Percentiles rank a stretch among this genome's conserved stretches.
phyloP scores from a whole-genome alignment of 2,329 filamentous ascomycete species.

The Stachybotrys chlorohalonatus region DNA sequence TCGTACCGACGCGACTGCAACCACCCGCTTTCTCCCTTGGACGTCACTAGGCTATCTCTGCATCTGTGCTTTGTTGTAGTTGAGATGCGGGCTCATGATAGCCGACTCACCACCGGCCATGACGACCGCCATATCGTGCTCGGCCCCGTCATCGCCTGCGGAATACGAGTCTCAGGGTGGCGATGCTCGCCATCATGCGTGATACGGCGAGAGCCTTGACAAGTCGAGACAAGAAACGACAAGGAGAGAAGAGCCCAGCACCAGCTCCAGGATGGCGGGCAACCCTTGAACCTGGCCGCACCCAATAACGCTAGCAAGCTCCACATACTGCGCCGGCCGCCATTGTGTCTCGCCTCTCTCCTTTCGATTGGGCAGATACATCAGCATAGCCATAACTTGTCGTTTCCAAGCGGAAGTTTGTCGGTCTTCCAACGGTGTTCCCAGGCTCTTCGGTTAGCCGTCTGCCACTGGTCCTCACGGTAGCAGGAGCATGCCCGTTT shows the following conservation, averaged over 20 bases:
- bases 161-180: no score
- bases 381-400: background rate
- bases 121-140: no score
- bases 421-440: no score
- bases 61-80: background rate
- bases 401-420: background rate
- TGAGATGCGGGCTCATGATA: no score
- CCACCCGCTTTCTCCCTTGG: background rate
- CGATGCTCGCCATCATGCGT: no score
- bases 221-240: no score
- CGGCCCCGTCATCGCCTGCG: no score
- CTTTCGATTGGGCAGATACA: background rate
- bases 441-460: no score
- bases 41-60: background rate
- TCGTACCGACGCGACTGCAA: background rate
- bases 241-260: background rate
- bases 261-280: background rate
- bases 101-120: no score
- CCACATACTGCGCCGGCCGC: background rate
- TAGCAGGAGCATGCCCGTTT: no score
- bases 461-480: no score
- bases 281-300: background rate
- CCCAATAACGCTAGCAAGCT: background rate
- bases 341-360: background rate
- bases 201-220: no score